Conservation (phyloP, 2,329 filamentous ascomycete genomes). For the Biscogniauxia sp. region DNA sequence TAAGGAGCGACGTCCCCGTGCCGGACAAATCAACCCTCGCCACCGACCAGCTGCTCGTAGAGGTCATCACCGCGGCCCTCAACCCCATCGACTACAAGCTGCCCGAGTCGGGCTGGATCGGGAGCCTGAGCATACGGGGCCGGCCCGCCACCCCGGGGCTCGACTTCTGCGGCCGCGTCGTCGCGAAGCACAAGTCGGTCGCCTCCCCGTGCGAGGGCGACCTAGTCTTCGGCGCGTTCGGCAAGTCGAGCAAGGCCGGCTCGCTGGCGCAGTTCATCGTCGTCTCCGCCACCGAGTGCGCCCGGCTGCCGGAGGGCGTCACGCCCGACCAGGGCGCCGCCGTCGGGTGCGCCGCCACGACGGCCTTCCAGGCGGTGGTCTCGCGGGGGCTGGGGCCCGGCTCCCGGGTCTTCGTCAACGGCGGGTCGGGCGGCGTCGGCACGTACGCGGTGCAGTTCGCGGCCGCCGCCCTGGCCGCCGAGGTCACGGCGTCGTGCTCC, state of each 20-base stretch:
- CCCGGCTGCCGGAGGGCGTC: not conserved
- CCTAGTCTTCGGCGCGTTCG: not conserved
- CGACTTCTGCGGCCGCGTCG: not conserved
- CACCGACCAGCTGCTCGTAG: not conserved
- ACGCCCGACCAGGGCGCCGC: not conserved
- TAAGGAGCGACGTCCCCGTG: not conserved
- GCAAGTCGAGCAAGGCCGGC: not conserved
- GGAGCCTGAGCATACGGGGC: not conserved
- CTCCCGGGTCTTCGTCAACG: slow-evolving; percentile 56
- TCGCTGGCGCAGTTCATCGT: not conserved
- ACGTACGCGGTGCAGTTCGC: slow-evolving; percentile 60
- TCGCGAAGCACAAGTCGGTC: not conserved
- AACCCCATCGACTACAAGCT: not conserved
- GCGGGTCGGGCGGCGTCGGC: slow-evolving; percentile 58
- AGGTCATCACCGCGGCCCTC: not conserved
- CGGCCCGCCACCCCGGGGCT: not conserved
- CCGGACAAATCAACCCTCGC: not conserved
- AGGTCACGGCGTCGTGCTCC: slow-evolving; percentile 58
- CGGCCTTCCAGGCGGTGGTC: not conserved
- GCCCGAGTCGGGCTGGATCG: not conserved
- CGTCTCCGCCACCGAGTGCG: not conserved
- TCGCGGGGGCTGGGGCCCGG: not conserved
- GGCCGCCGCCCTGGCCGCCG: slow-evolving; percentile 57
- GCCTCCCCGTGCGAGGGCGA: not conserved
- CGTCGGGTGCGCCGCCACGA: not conserved